These are phyloP conservation scores for Oryza australiensis DNA, from an alignment of 176 grass and related monocot species.

Conservation along the genomic window DNA sequence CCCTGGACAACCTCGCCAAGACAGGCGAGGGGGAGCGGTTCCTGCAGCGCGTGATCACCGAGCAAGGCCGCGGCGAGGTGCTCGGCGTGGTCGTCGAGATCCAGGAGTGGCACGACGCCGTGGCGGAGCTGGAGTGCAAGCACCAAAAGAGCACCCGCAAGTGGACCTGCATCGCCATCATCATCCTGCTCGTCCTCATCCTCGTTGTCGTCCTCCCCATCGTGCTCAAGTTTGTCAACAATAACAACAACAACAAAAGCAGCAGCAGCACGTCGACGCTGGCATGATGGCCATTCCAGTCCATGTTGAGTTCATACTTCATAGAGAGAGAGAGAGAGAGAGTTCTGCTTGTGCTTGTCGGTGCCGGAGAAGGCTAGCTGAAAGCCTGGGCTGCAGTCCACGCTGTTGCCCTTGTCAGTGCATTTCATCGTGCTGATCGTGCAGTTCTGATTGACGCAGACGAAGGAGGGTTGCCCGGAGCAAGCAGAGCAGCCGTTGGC, in stretches of 20 bases:
- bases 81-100: slow-evolving; percentile 82
- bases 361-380: slow-evolving; percentile 90
- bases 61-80: slow-evolving; percentile 76
- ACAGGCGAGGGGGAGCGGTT: slow-evolving; percentile 76
- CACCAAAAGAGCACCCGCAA: slow-evolving; percentile 74
- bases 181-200: slow-evolving; percentile 56
- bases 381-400: slow-evolving; percentile 70
- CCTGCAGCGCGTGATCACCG: slow-evolving; percentile 73
- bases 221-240: slow-evolving; percentile 44
- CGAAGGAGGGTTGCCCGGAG: slow-evolving; percentile 32
- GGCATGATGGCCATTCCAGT: background rate
- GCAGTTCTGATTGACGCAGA: slow-evolving; percentile 63
- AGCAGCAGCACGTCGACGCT: background rate
- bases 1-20: slow-evolving; percentile 63
- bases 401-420: slow-evolving; percentile 51
- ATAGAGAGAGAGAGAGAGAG: background rate
- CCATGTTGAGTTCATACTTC: background rate
- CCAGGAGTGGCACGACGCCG: slow-evolving; percentile 83
- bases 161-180: slow-evolving; percentile 68
- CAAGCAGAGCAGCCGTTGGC: slow-evolving; percentile 62
- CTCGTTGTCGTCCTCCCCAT: slow-evolving; percentile 62
- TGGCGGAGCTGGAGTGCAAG: slow-evolving; percentile 70
- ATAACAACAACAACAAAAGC: slow-evolving; percentile 19
- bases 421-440: slow-evolving; percentile 53
- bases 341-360: slow-evolving; percentile 44